A percentile compares a stretch with the other conserved stretches of the same genome.
These are phyloP conservation scores for Fusarium circinatum DNA, from an alignment of 2,329 filamentous ascomycete genomes.

Conservation along the genomic window DNA sequence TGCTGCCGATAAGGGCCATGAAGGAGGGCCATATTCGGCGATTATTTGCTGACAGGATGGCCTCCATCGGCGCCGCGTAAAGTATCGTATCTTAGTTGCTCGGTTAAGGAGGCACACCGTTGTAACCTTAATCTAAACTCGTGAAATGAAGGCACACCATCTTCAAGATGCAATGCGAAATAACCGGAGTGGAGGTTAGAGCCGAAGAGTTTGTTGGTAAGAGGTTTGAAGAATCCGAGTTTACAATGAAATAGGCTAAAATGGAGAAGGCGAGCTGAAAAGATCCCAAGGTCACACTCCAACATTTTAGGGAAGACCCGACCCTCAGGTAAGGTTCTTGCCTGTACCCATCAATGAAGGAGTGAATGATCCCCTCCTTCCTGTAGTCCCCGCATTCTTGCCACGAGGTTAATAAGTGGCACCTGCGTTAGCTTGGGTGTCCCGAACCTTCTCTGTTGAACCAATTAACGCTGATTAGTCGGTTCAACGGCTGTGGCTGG, in stretches of 20 bases:
- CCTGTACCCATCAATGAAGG: neutral
- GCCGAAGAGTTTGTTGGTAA: neutral
- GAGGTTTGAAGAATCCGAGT: neutral
- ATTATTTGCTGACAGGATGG: conserved; percentile 18
- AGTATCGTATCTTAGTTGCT: conserved; percentile 1
- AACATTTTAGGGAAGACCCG: neutral
- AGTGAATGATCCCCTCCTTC: neutral
- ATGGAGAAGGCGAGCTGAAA: conserved; percentile 6
- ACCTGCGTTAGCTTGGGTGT: conserved; percentile 25
- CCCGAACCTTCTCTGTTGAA: neutral
- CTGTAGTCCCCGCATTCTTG: neutral
- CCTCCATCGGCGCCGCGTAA: neutral
- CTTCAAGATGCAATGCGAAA: neutral
- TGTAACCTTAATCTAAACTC: conserved; percentile 9
- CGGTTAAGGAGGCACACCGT: neutral
- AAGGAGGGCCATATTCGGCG: neutral
- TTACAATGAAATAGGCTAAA: conserved; percentile 11
- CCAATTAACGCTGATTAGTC: neutral
- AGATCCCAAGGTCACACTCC: neutral
- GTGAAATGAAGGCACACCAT: conserved; percentile 12
- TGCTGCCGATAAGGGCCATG: conserved; percentile 25
- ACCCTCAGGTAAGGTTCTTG: neutral
- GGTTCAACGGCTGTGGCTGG: conserved; percentile 16
- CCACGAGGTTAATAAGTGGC: conserved; percentile 16
- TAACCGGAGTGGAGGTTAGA: neutral